Evolutionary conservation across 495 filamentous ascomycete species (phyloP), one percentile per base, ranked within the genome.

Genomic region (Annulohypoxylon stygium): DNA sequence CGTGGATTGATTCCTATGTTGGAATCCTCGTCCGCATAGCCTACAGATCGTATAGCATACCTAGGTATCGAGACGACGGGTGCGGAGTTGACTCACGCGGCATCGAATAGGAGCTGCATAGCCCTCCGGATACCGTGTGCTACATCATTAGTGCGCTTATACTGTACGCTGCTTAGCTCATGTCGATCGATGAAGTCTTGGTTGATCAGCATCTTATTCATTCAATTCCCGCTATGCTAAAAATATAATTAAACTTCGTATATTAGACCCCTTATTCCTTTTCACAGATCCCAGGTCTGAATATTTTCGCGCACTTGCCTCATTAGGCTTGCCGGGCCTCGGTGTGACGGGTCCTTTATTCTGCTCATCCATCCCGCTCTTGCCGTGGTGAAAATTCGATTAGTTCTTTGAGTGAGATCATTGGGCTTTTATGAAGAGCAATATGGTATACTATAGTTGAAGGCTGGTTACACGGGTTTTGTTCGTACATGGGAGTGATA

Each of bases 31-130:
- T 47, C 43, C 43, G 5, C 8, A 3, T 20, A 18, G 6, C 43
- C 43, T 47, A 47, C n/a, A 20, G n/a, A 47, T 20, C 43, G 50
- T 33, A 54, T 58, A 39, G n/a, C 14, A 5, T 58, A n/a, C n/a
- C n/a, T n/a, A 23, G 20, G 20, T 23, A 18, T 39, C 34, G n/a
- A 9, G 34, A 39, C 62, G 48, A n/a, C 1, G 8, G 0, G 10
- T 50, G 20, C 25, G 36, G 63, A 47, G 50, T 58, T 66, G 51
- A 58, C 23, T 66, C 53, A 25, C 36, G 11, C 62, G 47, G 59
- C 59, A 43, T 33, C 43, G 12, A 37, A 39, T 36, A 58, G 54
- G 33, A 58, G n/a, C 4, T 57, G n/a, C 53, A 57, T 57, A 57
- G 20, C 48, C 20, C 11, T 51, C 20, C 7, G 16, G 48, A 18